phyloP scores from a whole-genome alignment of 306 rosid genomes.

The Biancaea sappan region DNA sequence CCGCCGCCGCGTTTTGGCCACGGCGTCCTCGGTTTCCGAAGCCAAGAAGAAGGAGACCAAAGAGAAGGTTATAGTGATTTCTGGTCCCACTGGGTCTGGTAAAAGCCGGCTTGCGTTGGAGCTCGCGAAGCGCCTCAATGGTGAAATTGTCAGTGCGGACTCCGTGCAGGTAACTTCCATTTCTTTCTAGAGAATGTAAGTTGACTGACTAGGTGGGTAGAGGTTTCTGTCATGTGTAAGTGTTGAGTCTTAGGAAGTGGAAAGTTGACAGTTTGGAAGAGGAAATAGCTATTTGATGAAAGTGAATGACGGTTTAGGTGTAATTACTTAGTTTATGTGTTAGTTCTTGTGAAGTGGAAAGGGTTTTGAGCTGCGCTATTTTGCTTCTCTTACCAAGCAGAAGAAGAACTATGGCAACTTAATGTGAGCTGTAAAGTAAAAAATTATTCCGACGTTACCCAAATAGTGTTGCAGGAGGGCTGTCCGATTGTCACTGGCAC shows the following conservation, averaged over 20 bases:
- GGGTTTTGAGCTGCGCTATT: neutral
- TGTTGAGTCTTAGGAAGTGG: neutral
- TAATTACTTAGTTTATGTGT: neutral
- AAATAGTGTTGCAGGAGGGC: neutral
- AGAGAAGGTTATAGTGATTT: conserved; percentile 75
- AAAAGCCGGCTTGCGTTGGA: conserved; percentile 83
- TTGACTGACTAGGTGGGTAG: neutral
- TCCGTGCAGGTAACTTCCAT: conserved; percentile 76
- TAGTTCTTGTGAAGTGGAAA: neutral
- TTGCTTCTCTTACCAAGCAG: neutral
- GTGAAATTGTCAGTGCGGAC: conserved; percentile 92
- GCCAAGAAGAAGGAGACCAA: conserved; percentile 41
- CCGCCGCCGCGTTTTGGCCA: conserved; percentile 47
- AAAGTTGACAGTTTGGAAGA: neutral
- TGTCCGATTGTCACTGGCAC: too few species aligned
- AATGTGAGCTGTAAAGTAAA: neutral
- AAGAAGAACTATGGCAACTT: neutral
- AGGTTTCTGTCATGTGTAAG: neutral
- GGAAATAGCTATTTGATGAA: neutral
- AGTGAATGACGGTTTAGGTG: neutral
- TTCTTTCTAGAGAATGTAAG: neutral
- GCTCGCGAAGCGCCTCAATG: conserved; percentile 85
- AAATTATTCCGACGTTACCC: neutral
- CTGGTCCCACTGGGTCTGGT: conserved; percentile 96
- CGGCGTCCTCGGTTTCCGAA: conserved; percentile 42